A percentile compares a stretch with the other conserved stretches of the same genome.
Conservation (phyloP, 169 alveolate genomes). For the Besnoitia besnoiti region DNA sequence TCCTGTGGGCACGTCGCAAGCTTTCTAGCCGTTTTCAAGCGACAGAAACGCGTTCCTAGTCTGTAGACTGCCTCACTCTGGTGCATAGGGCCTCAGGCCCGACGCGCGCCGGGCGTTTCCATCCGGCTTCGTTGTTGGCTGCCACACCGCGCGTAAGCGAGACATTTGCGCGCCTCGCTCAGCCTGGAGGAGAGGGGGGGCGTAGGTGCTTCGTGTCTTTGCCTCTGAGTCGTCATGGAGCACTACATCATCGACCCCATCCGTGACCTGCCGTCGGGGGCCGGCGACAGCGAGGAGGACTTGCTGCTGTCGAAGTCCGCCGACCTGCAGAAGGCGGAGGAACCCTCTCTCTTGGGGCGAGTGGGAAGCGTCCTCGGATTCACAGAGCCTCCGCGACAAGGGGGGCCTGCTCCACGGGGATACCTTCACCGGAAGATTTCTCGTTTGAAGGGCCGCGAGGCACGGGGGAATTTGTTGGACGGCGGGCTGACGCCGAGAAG, state of each 20-base stretch:
- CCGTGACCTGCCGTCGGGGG: neutral
- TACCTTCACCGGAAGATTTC: neutral
- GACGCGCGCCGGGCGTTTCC: too few relatives aligned
- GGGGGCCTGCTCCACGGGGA: neutral
- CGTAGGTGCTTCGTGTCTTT: too few relatives aligned
- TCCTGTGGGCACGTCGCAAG: too few relatives aligned
- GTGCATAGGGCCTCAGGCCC: too few relatives aligned
- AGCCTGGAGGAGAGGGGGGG: too few relatives aligned
- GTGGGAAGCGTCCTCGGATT: neutral
- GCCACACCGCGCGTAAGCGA: too few relatives aligned
- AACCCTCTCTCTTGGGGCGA: neutral
- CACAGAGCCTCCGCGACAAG: neutral
- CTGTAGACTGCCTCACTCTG: too few relatives aligned
- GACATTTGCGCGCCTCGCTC: too few relatives aligned
- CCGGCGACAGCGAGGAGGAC: conserved; percentile 10
- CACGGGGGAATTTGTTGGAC: neutral
- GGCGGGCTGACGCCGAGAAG: neutral
- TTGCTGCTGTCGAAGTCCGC: neutral
- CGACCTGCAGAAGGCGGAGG: neutral
- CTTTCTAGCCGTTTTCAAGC: too few relatives aligned
- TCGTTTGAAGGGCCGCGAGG: neutral
- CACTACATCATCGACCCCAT: conserved; percentile 17
- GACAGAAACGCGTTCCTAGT: too few relatives aligned
- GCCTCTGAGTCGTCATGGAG: neutral
- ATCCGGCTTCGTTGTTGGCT: too few relatives aligned